Evolutionary conservation across 2,329 filamentous ascomycete species (phyloP).

Genomic region (Pyricularia sp.): DNA sequence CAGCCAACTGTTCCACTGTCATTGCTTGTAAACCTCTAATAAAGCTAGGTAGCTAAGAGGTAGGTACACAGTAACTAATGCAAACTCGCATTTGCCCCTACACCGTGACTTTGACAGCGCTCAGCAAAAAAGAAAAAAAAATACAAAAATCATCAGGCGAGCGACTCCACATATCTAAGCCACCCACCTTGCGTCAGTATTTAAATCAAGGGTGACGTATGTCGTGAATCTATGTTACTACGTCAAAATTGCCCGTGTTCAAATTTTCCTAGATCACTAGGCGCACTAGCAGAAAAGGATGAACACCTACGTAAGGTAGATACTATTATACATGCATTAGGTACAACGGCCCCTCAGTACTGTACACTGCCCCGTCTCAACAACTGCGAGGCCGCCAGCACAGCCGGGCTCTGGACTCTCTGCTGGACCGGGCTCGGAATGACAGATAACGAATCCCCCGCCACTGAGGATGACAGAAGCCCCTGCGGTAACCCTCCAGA

Average conservation of each 20-base stretch:
- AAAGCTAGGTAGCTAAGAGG: neutral
- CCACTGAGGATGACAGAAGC: conserved; percentile 25
- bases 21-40: neutral
- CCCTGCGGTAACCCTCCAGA: conserved; percentile 38
- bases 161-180: neutral
- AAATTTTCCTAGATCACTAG: neutral
- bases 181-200: neutral
- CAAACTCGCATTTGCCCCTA: neutral
- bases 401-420: conserved; percentile 30
- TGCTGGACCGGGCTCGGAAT: conserved; percentile 3
- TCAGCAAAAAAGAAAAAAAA: no score
- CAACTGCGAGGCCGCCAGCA: conserved; percentile 22
- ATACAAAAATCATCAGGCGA: neutral
- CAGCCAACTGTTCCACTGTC: neutral
- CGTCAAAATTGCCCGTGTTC: neutral
- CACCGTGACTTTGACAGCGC: neutral
- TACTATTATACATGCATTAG: neutral
- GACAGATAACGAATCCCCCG: conserved; percentile 2
- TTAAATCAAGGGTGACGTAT: neutral
- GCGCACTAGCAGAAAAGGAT: neutral
- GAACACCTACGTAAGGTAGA: neutral
- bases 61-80: no score
- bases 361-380: conserved; percentile 37
- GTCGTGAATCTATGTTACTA: neutral
- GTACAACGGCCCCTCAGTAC: conserved; percentile 8